Evolutionary conservation across 768 basidiomycete genomes (phyloP).

Genomic region (Xerocomellus amylosporus): DNA sequence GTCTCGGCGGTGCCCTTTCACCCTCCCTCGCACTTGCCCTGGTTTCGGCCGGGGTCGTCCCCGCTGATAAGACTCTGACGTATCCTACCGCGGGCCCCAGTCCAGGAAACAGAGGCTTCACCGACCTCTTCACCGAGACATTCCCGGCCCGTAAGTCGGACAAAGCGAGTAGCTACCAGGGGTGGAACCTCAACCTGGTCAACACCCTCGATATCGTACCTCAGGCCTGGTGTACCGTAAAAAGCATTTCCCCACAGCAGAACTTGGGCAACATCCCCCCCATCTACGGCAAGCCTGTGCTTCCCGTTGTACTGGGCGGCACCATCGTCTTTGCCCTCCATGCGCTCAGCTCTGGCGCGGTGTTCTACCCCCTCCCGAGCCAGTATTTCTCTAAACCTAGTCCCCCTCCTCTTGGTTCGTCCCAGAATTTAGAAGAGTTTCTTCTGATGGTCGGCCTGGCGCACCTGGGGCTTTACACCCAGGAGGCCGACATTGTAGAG

Average conservation of each 20-base stretch:
- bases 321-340: background rate
- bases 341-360: background rate
- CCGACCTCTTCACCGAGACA: background rate
- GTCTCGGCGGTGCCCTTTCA: conserved; percentile 12
- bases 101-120: conserved; percentile 8
- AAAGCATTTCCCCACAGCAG: background rate
- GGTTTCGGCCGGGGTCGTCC: background rate
- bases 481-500: background rate
- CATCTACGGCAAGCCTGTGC: conserved; percentile 6
- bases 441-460: background rate
- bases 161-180: background rate
- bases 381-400: conserved; percentile 2
- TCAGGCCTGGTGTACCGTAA: conserved; percentile 7
- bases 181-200: conserved; percentile 21
- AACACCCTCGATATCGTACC: too few species aligned
- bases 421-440: background rate
- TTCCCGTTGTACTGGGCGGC: background rate
- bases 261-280: conserved; percentile 13
- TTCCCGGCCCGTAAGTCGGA: background rate
- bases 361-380: conserved; percentile 9
- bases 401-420: background rate
- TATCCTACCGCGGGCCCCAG: conserved; percentile 11
- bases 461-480: background rate
- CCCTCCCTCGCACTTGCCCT: conserved; percentile 15
- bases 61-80: conserved; percentile 37